Percentiles rank a stretch among this genome's conserved stretches.
Conservation (phyloP, 345 rosid species). For the Corymbia maculata region DNA sequence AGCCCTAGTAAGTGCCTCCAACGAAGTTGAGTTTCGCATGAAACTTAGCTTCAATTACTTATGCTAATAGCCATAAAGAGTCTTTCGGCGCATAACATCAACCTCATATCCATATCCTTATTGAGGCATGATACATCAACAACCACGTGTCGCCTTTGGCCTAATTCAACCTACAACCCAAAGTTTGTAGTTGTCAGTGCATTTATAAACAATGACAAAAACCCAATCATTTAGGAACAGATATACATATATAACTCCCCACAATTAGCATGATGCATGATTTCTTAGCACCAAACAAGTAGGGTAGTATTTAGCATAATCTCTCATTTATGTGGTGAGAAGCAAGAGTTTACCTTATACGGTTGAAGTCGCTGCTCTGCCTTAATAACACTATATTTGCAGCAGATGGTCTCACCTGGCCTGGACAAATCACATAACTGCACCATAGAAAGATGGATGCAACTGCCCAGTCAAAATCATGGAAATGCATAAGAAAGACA, state of each 20-base stretch:
- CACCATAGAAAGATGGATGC: neutral
- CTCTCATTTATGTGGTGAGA: neutral
- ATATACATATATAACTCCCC: neutral
- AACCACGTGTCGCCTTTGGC: neutral
- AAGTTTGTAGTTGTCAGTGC: neutral
- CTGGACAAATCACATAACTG: neutral
- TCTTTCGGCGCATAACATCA: constrained; percentile 39
- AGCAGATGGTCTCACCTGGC: constrained; percentile 7
- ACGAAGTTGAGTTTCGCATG: neutral
- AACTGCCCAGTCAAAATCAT: neutral
- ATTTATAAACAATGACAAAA: neutral
- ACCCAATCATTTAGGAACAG: neutral
- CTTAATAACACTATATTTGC: constrained; percentile 33
- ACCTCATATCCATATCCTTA: constrained; percentile 58
- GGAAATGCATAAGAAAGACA: neutral
- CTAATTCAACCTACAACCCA: neutral
- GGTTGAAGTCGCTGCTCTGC: constrained; percentile 38
- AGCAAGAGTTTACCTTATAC: constrained; percentile 29
- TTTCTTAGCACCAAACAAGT: neutral
- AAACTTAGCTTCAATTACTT: neutral
- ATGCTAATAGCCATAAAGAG: constrained; percentile 21
- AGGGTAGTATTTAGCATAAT: neutral
- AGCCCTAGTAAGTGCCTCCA: neutral
- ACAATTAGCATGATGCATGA: neutral
- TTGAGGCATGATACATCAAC: constrained; percentile 15